Evolutionary conservation across 2,329 filamentous ascomycete species (phyloP).

Genomic region (Aspergillus flavus): DNA sequence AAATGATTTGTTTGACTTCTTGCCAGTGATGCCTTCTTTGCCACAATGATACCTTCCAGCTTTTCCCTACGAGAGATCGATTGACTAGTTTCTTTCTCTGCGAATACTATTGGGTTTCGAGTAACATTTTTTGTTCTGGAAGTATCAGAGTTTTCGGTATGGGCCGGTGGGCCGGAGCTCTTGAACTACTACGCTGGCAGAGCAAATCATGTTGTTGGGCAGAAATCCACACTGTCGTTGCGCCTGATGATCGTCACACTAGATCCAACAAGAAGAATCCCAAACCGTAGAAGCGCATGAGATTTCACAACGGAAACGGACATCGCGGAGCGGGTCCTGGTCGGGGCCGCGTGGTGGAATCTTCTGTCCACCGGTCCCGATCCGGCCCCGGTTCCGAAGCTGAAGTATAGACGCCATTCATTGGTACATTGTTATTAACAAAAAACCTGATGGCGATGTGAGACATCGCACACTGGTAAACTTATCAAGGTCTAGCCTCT

Average conservation of each 20-base stretch:
- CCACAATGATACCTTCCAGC: conserved; percentile 15
- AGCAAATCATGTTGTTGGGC: conserved; percentile 6
- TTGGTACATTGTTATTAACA: neutral
- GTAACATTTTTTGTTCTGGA: neutral
- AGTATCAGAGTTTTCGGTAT: neutral
- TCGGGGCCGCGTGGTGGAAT: conserved; percentile 24
- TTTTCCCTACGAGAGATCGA: neutral
- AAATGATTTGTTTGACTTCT: conserved; percentile 40
- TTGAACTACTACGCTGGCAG: neutral
- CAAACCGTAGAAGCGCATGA: neutral
- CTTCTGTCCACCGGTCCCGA: conserved; percentile 26
- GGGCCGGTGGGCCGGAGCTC: neutral
- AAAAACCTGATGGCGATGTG: neutral
- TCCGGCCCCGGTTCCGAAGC: conserved; percentile 12
- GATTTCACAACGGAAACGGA: neutral
- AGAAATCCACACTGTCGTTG: neutral
- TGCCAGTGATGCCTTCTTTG: conserved; percentile 37
- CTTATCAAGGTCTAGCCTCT: conserved; percentile 15
- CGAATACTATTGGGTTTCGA: neutral
- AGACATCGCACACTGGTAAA: conserved; percentile 17
- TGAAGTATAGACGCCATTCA: conserved; percentile 4
- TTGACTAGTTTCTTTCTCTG: neutral
- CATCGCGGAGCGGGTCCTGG: conserved; percentile 9
- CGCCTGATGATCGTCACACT: neutral
- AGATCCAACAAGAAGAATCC: neutral